A percentile compares a stretch with the other conserved stretches of the same genome.
Conservation (phyloP, 345 rosid genomes). For the Populus euphratica region DNA sequence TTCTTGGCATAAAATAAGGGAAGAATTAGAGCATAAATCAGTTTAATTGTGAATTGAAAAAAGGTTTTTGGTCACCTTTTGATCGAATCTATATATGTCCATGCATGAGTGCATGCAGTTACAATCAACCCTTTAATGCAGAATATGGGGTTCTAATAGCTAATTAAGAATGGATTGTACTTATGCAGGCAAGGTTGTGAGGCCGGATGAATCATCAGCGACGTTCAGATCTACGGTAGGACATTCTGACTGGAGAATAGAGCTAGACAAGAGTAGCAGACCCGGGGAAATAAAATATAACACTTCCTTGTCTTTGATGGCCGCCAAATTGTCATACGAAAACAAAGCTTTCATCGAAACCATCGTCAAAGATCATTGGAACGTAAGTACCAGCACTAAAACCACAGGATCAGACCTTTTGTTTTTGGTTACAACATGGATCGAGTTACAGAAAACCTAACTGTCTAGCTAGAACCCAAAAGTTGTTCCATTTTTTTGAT, state of each 20-base stretch:
- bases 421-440: no score
- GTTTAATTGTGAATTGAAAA: no score
- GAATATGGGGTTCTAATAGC: background rate
- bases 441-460: no score
- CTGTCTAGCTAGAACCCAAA: no score
- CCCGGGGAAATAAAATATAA: conserved; percentile 8
- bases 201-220: conserved; percentile 12
- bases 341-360: conserved; percentile 14
- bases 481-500: no score
- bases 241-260: conserved; percentile 18
- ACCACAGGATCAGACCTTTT: no score
- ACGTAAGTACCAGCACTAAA: background rate
- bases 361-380: conserved; percentile 13
- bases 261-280: background rate
- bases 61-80: no score
- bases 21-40: no score
- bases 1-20: no score
- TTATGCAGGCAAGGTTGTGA: conserved; percentile 8
- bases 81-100: background rate
- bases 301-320: conserved; percentile 19
- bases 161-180: background rate
- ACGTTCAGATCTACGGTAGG: conserved; percentile 9
- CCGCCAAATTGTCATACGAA: conserved; percentile 24
- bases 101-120: background rate
- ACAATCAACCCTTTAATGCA: no score